Conservation (phyloP, 306 rosid species). For the Astragalus glycyphyllos region DNA sequence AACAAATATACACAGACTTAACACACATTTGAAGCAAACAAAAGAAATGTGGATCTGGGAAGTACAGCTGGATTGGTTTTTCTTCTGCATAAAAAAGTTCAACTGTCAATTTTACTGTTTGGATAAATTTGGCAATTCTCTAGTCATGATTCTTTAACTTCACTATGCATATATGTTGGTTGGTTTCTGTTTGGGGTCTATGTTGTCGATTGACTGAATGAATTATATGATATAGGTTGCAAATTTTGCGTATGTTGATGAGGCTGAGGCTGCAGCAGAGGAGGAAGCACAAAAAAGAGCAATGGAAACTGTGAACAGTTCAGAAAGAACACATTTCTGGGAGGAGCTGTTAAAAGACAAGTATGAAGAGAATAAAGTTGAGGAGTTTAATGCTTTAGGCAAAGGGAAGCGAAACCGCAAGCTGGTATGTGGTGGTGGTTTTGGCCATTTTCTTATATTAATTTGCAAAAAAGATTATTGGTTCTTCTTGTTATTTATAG, state of each 20-base stretch:
- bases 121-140: not conserved
- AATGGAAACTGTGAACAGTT: constrained; percentile 52
- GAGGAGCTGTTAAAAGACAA: constrained; percentile 89
- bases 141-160: constrained; percentile 18
- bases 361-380: constrained; percentile 88
- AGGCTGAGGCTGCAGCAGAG: constrained; percentile 77
- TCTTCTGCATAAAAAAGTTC: constrained; percentile 11
- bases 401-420: constrained; percentile 97
- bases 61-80: constrained; percentile 25
- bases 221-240: constrained; percentile 72
- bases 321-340: constrained; percentile 84
- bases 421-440: constrained; percentile 59
- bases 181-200: not conserved
- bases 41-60: constrained; percentile 14
- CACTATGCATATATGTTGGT: constrained; percentile 1
- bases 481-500: constrained; percentile 27
- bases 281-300: constrained; percentile 76
- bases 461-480: constrained; percentile 15
- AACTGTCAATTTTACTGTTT: not conserved
- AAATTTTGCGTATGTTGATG: constrained; percentile 93
- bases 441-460: constrained; percentile 23
- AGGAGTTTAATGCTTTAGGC: constrained; percentile 88
- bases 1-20: constrained; percentile 10
- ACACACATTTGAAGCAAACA: constrained; percentile 9
- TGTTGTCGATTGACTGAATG: constrained; percentile 31